phyloP scores from a whole-genome alignment of 495 filamentous ascomycete genomes.

The Penicillium bialowiezense region DNA sequence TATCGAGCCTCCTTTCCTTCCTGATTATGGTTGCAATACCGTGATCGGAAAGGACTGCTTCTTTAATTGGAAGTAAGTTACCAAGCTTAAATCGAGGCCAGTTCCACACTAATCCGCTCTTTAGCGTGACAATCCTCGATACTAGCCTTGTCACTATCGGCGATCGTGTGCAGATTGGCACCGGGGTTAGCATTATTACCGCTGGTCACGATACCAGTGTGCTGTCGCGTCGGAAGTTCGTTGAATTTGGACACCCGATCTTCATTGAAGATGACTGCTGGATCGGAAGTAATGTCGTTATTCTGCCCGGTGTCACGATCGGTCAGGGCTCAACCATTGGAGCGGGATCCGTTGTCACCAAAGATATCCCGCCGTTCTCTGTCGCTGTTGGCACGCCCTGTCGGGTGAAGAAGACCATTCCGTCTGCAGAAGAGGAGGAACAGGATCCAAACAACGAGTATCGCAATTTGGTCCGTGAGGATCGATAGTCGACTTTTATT shows the following conservation, averaged over 20 bases:
- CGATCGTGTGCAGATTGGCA: conserved; percentile 70
- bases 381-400: conserved; percentile 39
- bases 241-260: conserved; percentile 71
- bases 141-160: conserved; percentile 73
- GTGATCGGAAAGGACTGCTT: conserved; percentile 48
- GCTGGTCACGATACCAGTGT: conserved; percentile 69
- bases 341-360: conserved; percentile 46
- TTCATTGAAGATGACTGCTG: conserved; percentile 80
- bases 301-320: conserved; percentile 68
- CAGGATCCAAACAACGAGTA: conserved; percentile 18
- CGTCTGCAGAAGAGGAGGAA: conserved; percentile 20
- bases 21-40: conserved; percentile 58
- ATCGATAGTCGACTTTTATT: not conserved
- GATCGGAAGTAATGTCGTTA: conserved; percentile 70
- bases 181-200: conserved; percentile 65
- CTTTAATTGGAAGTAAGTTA: conserved; percentile 50
- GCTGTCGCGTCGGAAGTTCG: conserved; percentile 66
- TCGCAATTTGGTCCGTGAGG: conserved; percentile 9
- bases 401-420: conserved; percentile 20
- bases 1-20: conserved; percentile 49
- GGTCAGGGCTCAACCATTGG: conserved; percentile 46
- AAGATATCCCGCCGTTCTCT: conserved; percentile 41
- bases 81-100: conserved; percentile 52
- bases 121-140: conserved; percentile 62
- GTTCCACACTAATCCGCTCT: conserved; percentile 4